Percentiles rank a stretch among this genome's conserved stretches.
phyloP scores from a whole-genome alignment of 805 yeast genomes.

The Pichia californica region DNA sequence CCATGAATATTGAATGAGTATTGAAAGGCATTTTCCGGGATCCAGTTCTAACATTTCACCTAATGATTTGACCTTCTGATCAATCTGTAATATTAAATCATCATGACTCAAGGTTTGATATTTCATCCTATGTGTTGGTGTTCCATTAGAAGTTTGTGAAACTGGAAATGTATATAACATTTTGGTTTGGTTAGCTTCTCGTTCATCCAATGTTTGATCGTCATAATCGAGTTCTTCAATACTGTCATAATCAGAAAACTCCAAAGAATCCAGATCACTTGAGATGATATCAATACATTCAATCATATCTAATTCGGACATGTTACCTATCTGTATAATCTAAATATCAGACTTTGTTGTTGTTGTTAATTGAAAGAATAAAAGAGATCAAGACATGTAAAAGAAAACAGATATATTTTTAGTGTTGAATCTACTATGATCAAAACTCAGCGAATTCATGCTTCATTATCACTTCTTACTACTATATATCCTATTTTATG shows the following conservation, averaged over 20 bases:
- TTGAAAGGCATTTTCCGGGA: conserved; percentile 33
- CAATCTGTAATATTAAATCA: conserved; percentile 23
- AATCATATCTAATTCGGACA: conserved; percentile 4
- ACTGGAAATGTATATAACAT: conserved; percentile 18
- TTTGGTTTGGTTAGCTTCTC: background rate
- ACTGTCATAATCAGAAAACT: conserved; percentile 19
- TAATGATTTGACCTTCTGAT: conserved; percentile 29
- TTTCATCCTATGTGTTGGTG: conserved; percentile 25
- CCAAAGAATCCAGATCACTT: conserved; percentile 8
- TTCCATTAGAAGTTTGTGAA: conserved; percentile 16
- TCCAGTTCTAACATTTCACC: conserved; percentile 33
- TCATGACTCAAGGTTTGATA: conserved; percentile 26
- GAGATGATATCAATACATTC: conserved; percentile 4
- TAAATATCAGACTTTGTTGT: background rate
- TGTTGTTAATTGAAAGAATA: background rate
- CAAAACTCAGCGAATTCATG: background rate
- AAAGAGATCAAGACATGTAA: too few relatives aligned
- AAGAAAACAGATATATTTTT: too few relatives aligned
- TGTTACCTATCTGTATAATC: conserved; percentile 1
- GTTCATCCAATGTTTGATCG: conserved; percentile 18
- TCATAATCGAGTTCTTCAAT: conserved; percentile 14
- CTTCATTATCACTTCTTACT: too few relatives aligned
- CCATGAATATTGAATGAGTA: conserved; percentile 50
- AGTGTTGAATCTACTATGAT: too few relatives aligned
- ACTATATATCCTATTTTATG: too few relatives aligned